Base-by-base conservation (phyloP, 441 rosid genomes). In the Erysimum cheiri region DNA sequence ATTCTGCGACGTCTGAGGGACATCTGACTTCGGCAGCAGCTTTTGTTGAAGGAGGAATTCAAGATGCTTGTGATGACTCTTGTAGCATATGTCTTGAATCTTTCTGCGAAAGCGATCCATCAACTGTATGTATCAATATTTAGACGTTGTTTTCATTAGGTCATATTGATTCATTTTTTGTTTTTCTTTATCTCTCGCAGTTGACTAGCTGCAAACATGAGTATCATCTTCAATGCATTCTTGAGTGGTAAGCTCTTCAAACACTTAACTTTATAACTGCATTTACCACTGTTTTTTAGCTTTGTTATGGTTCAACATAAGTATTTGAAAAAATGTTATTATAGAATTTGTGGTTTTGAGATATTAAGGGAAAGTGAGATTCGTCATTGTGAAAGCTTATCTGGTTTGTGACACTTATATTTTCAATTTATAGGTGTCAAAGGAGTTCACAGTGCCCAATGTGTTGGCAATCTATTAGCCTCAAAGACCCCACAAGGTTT, bases 371-470 rank as follows among this genome's bases (percentile, higher is more conserved):
- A n/a, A 29, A 28, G n/a, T 53, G 41, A 66, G 22, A 22, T 53
- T 14, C 41, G 52, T 73, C 4, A 24, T 49, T 40, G 48, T 52
- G 17, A 13, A 24, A 55, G 46, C 44, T 57, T 47, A 48, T 62
- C 17, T 10, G 54, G 31, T 26, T 8, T 4, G 28, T 63, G 64
- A 6, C 31, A 28, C 56, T 63, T 69, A 1, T 31, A 1, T 63
- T 44, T 64, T 5, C 4, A 35, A 12, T 31, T 78, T 53, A 0
- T 69, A 93, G 98, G 98, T 93, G 98, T 71, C 98, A 93, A 76
- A 89, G 98, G 82, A 93, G 98, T 70, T 91, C 98, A 55, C 97
- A 91, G 69, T 93, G 98, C 77, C 98, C 98, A 13, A 93, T 93
- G 97, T 93, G 98, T 64, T 89, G 95, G 96, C 98, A 91, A 72